Conservation (phyloP, 2,329 filamentous ascomycete species). For the Calonectria fujianensis region DNA sequence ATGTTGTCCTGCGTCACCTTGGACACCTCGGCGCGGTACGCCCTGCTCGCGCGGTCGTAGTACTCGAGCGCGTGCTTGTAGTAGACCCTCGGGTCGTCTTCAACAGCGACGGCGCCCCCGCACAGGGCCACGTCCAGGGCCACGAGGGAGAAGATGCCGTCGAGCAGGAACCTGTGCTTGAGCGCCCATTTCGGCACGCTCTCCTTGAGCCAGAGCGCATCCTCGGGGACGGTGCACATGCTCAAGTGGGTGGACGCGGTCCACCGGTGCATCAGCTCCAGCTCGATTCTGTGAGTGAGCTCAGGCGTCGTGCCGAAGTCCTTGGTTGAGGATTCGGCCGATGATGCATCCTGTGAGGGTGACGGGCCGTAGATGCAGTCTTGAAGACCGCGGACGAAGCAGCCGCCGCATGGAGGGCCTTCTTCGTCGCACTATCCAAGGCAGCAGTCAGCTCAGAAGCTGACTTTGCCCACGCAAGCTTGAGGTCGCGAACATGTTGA, state of each 20-base stretch:
- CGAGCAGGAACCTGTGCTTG: conserved; percentile 62
- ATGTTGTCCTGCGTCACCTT: conserved; percentile 48
- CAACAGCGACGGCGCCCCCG: conserved; percentile 40
- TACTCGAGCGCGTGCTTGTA: conserved; percentile 51
- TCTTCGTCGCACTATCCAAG: conserved; percentile 59
- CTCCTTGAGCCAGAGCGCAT: conserved; percentile 59
- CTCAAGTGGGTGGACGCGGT: conserved; percentile 66
- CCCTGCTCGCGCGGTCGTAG: conserved; percentile 50
- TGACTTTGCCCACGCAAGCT: neutral
- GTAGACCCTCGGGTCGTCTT: conserved; percentile 46
- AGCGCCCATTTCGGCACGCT: conserved; percentile 60
- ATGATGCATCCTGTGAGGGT: conserved; percentile 18
- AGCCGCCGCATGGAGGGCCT: conserved; percentile 61
- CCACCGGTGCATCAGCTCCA: conserved; percentile 73
- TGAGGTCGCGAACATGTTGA: neutral
- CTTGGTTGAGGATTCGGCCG: conserved; percentile 29
- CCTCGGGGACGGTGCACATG: conserved; percentile 62
- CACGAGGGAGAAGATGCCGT: conserved; percentile 58
- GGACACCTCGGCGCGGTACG: conserved; percentile 49
- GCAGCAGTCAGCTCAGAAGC: neutral
- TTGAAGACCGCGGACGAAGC: conserved; percentile 53
- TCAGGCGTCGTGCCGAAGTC: conserved; percentile 40
- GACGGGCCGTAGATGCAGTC: conserved; percentile 46
- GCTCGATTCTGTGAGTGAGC: conserved; percentile 60
- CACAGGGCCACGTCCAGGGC: conserved; percentile 51